Evolutionary conservation across 1,284 basidiomycete species (phyloP).

Genomic region (Trametes sp.): DNA sequence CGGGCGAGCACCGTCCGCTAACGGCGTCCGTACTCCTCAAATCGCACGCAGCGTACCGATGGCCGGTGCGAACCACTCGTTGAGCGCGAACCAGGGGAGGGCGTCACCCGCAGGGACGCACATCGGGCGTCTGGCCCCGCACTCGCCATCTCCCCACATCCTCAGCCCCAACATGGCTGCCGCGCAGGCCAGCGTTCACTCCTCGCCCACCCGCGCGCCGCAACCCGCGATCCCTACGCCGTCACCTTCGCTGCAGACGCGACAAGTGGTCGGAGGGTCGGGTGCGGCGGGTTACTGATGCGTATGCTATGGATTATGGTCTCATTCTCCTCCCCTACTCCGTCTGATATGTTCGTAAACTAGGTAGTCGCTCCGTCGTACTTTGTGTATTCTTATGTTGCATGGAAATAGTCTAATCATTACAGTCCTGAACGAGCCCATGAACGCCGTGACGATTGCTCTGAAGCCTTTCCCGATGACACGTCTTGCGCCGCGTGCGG

Average conservation of each 20-base stretch:
- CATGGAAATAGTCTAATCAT: slow-evolving; percentile 27
- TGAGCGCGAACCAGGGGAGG: slow-evolving; percentile 47
- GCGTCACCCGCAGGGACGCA: slow-evolving; percentile 37
- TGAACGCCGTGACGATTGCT: slow-evolving; percentile 4
- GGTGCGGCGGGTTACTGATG: slow-evolving; percentile 51
- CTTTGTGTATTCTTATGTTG: slow-evolving; percentile 35
- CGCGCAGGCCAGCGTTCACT: slow-evolving; percentile 49
- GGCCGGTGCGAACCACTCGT: slow-evolving; percentile 43
- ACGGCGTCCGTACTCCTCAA: slow-evolving; percentile 48
- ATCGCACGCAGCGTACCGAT: slow-evolving; percentile 46
- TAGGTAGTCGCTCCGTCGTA: slow-evolving; percentile 25
- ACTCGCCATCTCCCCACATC: slow-evolving; percentile 61
- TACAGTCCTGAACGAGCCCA: no score
- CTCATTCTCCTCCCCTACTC: slow-evolving; percentile 28
- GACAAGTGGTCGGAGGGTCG: slow-evolving; percentile 56
- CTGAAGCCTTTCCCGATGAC: background rate
- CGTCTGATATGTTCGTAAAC: slow-evolving; percentile 26
- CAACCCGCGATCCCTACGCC: slow-evolving; percentile 59
- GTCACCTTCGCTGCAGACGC: slow-evolving; percentile 70
- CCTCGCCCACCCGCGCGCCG: slow-evolving; percentile 62
- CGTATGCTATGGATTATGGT: slow-evolving; percentile 23
- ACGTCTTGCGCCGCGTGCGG: background rate
- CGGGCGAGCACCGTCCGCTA: slow-evolving; percentile 62
- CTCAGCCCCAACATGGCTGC: slow-evolving; percentile 57
- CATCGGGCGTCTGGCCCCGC: slow-evolving; percentile 43